A percentile compares a stretch with the other conserved stretches of the same genome.
Evolutionary conservation across 129 eudicot genomes (phyloP).

Genomic region (Artemisia argyi): DNA sequence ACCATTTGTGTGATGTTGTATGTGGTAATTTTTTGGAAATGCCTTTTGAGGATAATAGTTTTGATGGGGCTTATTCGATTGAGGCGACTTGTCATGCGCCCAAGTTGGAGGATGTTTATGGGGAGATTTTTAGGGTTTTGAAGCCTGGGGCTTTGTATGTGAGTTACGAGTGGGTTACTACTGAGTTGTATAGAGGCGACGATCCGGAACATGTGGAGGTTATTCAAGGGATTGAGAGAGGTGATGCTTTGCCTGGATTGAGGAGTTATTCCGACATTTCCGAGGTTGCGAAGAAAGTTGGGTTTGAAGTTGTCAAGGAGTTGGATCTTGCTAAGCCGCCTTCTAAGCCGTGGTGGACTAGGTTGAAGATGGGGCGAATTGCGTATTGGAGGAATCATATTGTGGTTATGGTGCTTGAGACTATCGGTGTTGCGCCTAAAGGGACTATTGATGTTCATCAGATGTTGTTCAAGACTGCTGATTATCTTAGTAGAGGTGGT

Average conservation of each 20-base stretch:
- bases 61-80: constrained; percentile 92
- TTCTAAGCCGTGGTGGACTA: constrained; percentile 83
- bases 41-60: constrained; percentile 67
- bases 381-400: constrained; percentile 97
- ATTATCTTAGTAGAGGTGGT: constrained; percentile 74
- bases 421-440: constrained; percentile 82
- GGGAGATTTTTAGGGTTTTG: constrained; percentile 81
- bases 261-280: constrained; percentile 66
- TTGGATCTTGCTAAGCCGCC: constrained; percentile 86
- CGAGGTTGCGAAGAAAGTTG: constrained; percentile 66
- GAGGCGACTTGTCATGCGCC: constrained; percentile 99
- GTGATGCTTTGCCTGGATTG: constrained; percentile 88
- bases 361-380: constrained; percentile 90
- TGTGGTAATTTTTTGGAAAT: constrained; percentile 86
- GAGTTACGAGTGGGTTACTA: constrained; percentile 88
- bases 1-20: constrained; percentile 68
- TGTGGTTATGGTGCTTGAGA: constrained; percentile 58
- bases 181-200: constrained; percentile 49
- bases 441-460: constrained; percentile 88
- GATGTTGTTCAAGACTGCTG: constrained; percentile 89
- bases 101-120: constrained; percentile 70
- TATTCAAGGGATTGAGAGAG: constrained; percentile 91
- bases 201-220: constrained; percentile 73
- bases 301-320: constrained; percentile 85
- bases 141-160: constrained; percentile 81